A percentile compares a stretch with the other conserved stretches of the same genome.
Evolutionary conservation across 23 red algal genomes (phyloP).

Genomic region (Gracilaria gracilis): DNA sequence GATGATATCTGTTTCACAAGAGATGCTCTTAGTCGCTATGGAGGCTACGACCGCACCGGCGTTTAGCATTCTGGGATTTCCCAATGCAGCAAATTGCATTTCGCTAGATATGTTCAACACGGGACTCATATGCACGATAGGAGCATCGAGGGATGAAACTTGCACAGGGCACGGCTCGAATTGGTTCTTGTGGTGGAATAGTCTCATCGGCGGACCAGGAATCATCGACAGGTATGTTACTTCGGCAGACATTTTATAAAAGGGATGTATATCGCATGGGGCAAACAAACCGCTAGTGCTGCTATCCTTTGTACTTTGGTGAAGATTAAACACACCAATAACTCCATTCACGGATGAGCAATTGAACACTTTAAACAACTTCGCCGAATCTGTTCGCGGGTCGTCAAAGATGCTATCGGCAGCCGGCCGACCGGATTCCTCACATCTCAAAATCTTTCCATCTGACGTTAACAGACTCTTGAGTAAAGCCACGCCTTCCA

Average conservation of each 20-base stretch:
- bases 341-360: constrained; percentile 23
- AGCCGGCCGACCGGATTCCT: constrained; percentile 35
- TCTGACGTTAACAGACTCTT: constrained; percentile 26
- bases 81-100: constrained; percentile 21
- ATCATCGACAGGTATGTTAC: constrained; percentile 18
- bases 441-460: constrained; percentile 56
- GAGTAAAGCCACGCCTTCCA: constrained; percentile 2
- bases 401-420: constrained; percentile 52
- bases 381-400: constrained; percentile 1
- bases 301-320: neutral
- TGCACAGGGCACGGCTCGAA: neutral
- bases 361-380: constrained; percentile 67
- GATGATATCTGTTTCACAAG: neutral
- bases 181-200: constrained; percentile 6
- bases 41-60: constrained; percentile 24
- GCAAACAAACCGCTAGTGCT: constrained; percentile 15
- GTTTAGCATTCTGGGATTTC: constrained; percentile 45
- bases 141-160: constrained; percentile 21
- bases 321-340: constrained; percentile 53
- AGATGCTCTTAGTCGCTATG: constrained; percentile 10
- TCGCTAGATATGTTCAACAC: constrained; percentile 19
- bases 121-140: constrained; percentile 50
- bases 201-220: neutral
- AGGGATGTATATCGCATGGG: constrained; percentile 32
- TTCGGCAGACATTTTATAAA: neutral